phyloP scores from a whole-genome alignment of 73 alveolate genomes.

The Uronychia binucleata region DNA sequence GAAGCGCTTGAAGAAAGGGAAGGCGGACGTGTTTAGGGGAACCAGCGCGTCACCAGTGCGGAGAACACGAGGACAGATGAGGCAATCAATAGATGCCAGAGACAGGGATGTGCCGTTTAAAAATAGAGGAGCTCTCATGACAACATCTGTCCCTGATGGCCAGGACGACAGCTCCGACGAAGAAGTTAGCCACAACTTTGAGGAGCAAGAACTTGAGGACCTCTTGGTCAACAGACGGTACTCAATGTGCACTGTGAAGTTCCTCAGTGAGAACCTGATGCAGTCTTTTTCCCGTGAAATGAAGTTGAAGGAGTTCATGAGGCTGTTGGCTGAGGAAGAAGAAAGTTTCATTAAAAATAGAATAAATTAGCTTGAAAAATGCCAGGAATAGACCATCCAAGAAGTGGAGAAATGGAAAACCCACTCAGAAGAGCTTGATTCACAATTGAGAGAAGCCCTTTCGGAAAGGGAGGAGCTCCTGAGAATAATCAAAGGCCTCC shows the following conservation, averaged over 20 bases:
- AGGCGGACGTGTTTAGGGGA: background rate
- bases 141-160: background rate
- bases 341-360: background rate
- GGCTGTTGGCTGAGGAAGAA: background rate
- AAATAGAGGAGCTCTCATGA: background rate
- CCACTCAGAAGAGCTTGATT: background rate
- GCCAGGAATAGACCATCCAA: background rate
- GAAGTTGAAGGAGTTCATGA: background rate
- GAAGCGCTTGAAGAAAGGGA: background rate
- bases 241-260: background rate
- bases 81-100: background rate
- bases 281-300: background rate
- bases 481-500: background rate
- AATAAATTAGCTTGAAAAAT: background rate
- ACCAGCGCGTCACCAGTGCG: background rate
- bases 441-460: background rate
- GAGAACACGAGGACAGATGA: background rate
- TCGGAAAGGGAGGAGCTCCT: background rate
- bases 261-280: background rate
- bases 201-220: too few relatives aligned
- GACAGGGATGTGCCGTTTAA: background rate
- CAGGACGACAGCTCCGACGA: background rate
- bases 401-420: background rate
- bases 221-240: too few relatives aligned
- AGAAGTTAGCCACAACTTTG: background rate